Conservation (phyloP, 805 yeast species). For the Ogataea pilisensis region DNA sequence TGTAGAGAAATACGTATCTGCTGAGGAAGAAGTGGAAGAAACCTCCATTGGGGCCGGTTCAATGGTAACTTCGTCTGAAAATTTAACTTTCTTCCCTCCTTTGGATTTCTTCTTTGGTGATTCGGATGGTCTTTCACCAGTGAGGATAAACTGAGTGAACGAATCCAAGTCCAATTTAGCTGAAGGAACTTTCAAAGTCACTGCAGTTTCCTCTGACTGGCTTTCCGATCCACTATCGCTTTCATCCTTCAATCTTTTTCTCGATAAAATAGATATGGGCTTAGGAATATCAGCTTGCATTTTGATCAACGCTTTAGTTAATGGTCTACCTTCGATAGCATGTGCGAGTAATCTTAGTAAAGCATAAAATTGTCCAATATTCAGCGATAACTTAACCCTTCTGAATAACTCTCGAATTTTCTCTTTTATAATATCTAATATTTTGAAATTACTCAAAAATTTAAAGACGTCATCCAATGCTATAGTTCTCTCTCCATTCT, state of each 20-base stretch:
- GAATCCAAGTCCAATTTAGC: constrained; percentile 72
- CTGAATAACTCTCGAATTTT: constrained; percentile 47
- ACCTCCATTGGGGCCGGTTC: constrained; percentile 24
- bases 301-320: constrained; percentile 49
- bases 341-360: constrained; percentile 77
- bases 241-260: constrained; percentile 47
- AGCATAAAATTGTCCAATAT: constrained; percentile 90
- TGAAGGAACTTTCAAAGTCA: constrained; percentile 8
- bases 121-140: constrained; percentile 68
- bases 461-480: constrained; percentile 71
- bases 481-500: constrained; percentile 55
- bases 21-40: constrained; percentile 6
- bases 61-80: constrained; percentile 58
- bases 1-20: constrained; percentile 7
- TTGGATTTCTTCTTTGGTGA: constrained; percentile 35
- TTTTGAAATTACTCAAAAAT: constrained; percentile 73
- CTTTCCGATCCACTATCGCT: constrained; percentile 29
- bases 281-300: constrained; percentile 63
- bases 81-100: constrained; percentile 60
- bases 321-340: constrained; percentile 45
- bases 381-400: constrained; percentile 57
- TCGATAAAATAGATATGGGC: constrained; percentile 73
- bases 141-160: constrained; percentile 76
- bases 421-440: constrained; percentile 47
- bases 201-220: constrained; percentile 14